Base-by-base conservation (phyloP, 23 red algal species). In the Agarophyton chilense region DNA sequence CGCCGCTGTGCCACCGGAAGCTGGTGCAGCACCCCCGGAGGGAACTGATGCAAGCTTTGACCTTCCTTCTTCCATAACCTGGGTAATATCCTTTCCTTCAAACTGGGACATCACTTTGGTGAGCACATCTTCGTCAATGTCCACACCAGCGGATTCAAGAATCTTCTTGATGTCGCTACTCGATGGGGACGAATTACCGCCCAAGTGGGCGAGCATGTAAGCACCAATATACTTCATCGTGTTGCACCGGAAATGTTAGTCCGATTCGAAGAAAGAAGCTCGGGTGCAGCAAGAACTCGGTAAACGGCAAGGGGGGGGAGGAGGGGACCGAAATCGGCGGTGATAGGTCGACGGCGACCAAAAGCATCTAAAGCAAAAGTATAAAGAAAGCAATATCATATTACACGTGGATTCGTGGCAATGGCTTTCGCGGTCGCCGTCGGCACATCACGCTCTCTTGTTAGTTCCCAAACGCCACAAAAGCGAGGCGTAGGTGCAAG, bases 151-250 rank as follows among this genome's bases (percentile, higher is more conserved):
- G 9, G 88, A 83, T 45, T 74, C 83, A 38, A 97, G 86, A 71
- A 97, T 93, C 63, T 88, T 90, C 89, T 97, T 94, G 13, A 97
- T 60, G 75, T 97, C 95, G 39, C 90, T 90, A n/a, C 49, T 58
- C 33, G 75, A 78, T 17, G 95, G 95, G 32, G 71, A 82, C 38
- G 50, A 11, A 60, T 96, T 96, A 56, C 95, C 91, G 80, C 88
- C 87, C 25, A 97, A 47, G 14, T 66, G 41, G 22, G 95, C 95
- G 34, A 97, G 86, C 82, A 97, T 93, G 86, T 90, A 97, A 7
- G 95, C 95, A 58, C 90, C 87, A 21, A 97, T 73, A 52, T 97
- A 97, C 81, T 97, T 97, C 95, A 97, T 97, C 55, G 52, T 14
- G 11, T 22, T 21, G 52, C 17, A 74, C 10, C 1, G 35, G 10